phyloP scores from a whole-genome alignment of 306 rosid species.

The Fragaria ananassa region DNA sequence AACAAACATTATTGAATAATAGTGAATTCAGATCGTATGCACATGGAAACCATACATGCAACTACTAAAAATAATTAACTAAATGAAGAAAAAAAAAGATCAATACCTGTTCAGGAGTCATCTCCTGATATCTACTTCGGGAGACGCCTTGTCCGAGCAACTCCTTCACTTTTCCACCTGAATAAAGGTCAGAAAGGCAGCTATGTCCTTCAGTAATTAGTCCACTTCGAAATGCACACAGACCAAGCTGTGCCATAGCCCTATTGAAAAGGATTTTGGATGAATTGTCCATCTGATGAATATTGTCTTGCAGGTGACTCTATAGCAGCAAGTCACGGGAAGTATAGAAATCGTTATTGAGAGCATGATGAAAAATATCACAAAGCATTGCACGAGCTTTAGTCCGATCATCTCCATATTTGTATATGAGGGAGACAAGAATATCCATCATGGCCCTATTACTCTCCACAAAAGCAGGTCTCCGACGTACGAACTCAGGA shows the following conservation, averaged over 20 bases:
- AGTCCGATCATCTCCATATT: conserved; percentile 82
- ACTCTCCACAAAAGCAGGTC: conserved; percentile 66
- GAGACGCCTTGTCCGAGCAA: conserved; percentile 95
- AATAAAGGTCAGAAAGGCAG: conserved; percentile 79
- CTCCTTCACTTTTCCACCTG: conserved; percentile 92
- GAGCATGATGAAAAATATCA: conserved; percentile 88
- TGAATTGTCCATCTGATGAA: conserved; percentile 83
- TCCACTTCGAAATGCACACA: conserved; percentile 77
- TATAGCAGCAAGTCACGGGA: conserved; percentile 80
- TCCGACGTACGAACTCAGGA: conserved; percentile 72
- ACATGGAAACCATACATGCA: not conserved
- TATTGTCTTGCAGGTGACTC: conserved; percentile 91
- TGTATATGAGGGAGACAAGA: conserved; percentile 70
- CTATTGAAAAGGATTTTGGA: conserved; percentile 85
- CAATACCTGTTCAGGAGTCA: conserved; percentile 88
- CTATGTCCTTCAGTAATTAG: conserved; percentile 76
- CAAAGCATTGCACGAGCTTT: conserved; percentile 95
- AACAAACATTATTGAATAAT: not conserved
- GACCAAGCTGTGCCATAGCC: conserved; percentile 90
- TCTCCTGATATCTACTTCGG: conserved; percentile 84
- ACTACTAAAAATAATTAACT: not conserved
- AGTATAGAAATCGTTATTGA: conserved; percentile 65
- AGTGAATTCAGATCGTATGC: not conserved
- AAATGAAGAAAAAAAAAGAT: not conserved
- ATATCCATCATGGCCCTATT: conserved; percentile 74